Evolutionary conservation across 495 filamentous ascomycete species (phyloP), one percentile per base, ranked within the genome.

Genomic region (Aspergillus panamensis): DNA sequence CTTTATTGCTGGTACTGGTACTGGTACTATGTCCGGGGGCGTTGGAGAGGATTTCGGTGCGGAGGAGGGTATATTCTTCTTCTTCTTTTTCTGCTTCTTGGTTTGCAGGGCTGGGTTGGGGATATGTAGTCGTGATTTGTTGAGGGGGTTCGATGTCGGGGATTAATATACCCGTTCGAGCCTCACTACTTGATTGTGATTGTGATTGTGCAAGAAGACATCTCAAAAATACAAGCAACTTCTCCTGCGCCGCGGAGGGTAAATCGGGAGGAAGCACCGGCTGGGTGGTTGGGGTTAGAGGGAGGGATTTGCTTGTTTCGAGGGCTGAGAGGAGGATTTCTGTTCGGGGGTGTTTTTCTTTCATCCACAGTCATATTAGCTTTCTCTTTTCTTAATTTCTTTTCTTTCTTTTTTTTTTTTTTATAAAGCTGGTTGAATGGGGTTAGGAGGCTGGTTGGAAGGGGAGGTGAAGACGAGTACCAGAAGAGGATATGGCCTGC

Each of bases 241-340:
- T 50, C 14, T 47, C 40, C 40, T 61, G 62, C 8, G 51, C 29
- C 0, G 51, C 20, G 1, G 52, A 52, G 13, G 55, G 62, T 6
- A 37, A 20, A 25, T 62, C 53, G 8, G 62, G 62, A 0, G 42
- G 50, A 9, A 44, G 35, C 17, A 19, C 51, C 25, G 55, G 40
- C 10, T 47, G 31, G 39, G 49, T 49, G 43, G 58, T 17, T 6
- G 13, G 30, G 31, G 48, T 20, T 20, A 53, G 62, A 35, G 62
- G 62, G 29, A 57, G 55, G 25, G 55, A 51, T 45, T 45, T 57
- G 47, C 35, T 45, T 25, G 58, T 61, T 52, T 53, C 45, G 35
- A 57, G 39, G 32, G 40, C 48, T 21, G 55, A 20, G 12, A 50
- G 33, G 33, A 60, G 55, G 48, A 51, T 29, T 21, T 16, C 2